phyloP scores from a whole-genome alignment of 441 rosid species.

The Gossypium lobatum region DNA sequence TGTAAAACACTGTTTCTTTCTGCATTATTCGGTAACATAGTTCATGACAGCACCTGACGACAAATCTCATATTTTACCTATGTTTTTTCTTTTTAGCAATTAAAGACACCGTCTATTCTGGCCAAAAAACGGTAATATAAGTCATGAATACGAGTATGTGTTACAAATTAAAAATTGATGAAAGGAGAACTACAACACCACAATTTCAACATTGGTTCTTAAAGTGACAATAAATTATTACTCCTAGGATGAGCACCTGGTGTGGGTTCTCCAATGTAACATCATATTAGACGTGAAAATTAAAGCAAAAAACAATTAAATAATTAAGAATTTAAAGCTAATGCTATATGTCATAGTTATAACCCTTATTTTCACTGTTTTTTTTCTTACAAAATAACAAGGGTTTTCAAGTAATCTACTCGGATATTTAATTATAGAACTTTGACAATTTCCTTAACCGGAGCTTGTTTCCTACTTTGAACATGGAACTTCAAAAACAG shows the following conservation, averaged over 20 bases:
- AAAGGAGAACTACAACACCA: too few species aligned
- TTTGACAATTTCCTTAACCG: background rate
- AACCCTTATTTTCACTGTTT: background rate
- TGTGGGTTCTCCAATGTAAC: background rate
- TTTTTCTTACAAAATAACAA: background rate
- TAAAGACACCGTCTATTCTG: background rate
- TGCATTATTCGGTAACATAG: background rate
- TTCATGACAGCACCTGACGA: background rate
- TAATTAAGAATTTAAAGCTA: background rate
- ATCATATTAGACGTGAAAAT: background rate
- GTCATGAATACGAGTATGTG: too few species aligned
- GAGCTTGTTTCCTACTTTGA: slow-evolving; percentile 20
- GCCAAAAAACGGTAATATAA: too few species aligned
- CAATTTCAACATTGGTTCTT: too few species aligned
- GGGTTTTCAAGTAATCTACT: background rate
- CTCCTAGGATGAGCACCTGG: too few species aligned
- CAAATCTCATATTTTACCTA: background rate
- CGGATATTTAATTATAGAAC: background rate
- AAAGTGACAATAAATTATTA: too few species aligned
- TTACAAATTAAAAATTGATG: too few species aligned
- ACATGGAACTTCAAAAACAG: slow-evolving; percentile 57
- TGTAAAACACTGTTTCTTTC: background rate
- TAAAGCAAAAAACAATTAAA: background rate
- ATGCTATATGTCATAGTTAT: too few species aligned
- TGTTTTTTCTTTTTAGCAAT: background rate